Base-by-base conservation (phyloP, 176 grass and related monocot species). In the Aegilops umbellulata region DNA sequence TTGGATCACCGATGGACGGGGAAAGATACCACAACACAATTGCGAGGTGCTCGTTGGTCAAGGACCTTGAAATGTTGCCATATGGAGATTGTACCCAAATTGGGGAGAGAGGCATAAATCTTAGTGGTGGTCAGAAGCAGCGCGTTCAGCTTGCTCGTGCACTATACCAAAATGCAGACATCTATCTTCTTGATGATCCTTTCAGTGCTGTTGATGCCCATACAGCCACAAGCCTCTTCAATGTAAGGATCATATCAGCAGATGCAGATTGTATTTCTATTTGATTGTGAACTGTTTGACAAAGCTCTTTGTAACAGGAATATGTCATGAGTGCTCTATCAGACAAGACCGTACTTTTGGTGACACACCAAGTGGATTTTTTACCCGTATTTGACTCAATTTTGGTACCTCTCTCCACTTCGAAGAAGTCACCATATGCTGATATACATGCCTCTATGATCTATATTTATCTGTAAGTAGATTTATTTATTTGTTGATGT, bases 311-410 rank as follows among this genome's bases (percentile, higher is more conserved):
- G 11, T 65, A 65, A 69, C 85, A 98, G 96, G 88, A 95, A 88
- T 98, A 98, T 80, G 91, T 98, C 69, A 95, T 92, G 92, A 84
- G 65, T 71, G 96, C 93, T 88, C 86, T 98, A 60, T 87, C 90
- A 83, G 87, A 92, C 29, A 98, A 98, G 88, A 92, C 92, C 32
- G 88, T 98, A 26, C 64, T 98, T 62, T 62, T 98, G 70, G 96
- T 95, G 67, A 95, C 96, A 11, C 96, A 98, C 62, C 93, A 98
- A 95, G 96, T 95, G 4, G 96, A 98, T 89, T 98, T 98, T 83
- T 85, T 98, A 51, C 92, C 90, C 5, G 80, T 87, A 60, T 98
- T 98, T 83, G 88, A 98, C 85, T 84, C 78, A 20, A 89, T 95
- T 89, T 65, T 95, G 92, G 96, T 95, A 44, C 14, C 62, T 29